Evolutionary conservation across 2,329 filamentous ascomycete genomes (phyloP).

Genomic region (Dactylonectria estremocensis): DNA sequence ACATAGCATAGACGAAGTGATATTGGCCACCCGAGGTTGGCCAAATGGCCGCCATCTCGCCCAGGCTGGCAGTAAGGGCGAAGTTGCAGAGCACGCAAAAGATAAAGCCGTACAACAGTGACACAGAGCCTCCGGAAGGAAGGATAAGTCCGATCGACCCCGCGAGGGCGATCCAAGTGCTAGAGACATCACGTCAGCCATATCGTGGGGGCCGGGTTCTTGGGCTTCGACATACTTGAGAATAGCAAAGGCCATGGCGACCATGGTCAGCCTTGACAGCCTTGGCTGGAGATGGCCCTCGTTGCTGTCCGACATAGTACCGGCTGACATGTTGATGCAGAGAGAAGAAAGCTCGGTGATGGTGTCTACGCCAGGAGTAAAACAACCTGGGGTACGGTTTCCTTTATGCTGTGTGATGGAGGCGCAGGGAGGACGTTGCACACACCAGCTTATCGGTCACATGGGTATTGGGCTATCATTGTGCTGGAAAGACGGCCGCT

Average conservation of each 20-base stretch:
- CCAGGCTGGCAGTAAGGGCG: conserved; percentile 58
- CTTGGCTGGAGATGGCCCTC: conserved; percentile 55
- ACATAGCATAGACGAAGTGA: conserved; percentile 60
- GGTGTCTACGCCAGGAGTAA: not conserved
- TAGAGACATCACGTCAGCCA: conserved; percentile 28
- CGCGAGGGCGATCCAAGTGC: conserved; percentile 55
- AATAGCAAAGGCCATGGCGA: conserved; percentile 61
- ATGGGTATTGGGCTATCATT: not conserved
- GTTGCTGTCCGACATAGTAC: not conserved
- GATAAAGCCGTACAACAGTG: conserved; percentile 62
- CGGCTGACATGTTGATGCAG: not conserved
- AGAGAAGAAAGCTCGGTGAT: not conserved
- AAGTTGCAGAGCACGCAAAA: conserved; percentile 63
- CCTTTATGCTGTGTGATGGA: not conserved
- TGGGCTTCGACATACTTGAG: conserved; percentile 50
- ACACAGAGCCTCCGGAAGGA: conserved; percentile 59
- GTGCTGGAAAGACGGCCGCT: not conserved
- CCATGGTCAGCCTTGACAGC: conserved; percentile 59
- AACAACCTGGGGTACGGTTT: not conserved
- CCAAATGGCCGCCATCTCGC: conserved; percentile 61
- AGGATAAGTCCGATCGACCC: conserved; percentile 60
- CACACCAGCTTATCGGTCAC: not conserved
- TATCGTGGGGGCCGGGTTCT: fast-evolving
- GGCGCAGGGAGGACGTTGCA: not conserved
- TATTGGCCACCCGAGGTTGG: conserved; percentile 64